Conservation (phyloP, 176 grass and related monocot genomes). For the Raddia guianensis region DNA sequence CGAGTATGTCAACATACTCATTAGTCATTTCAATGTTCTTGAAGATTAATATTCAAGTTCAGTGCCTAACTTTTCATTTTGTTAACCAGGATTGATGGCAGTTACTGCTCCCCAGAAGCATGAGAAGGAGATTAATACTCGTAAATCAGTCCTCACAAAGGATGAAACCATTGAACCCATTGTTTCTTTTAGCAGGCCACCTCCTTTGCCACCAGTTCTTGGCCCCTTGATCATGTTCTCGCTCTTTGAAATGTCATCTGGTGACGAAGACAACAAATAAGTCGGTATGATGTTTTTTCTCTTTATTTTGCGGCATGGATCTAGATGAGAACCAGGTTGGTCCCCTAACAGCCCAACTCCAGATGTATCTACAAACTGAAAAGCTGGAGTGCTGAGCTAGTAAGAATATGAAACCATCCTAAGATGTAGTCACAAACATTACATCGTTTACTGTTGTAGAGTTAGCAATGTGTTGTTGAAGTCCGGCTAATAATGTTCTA, state of each 20-base stretch:
- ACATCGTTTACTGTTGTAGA: background rate
- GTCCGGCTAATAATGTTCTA: background rate
- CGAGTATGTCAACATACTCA: slow-evolving; percentile 40
- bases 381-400: background rate
- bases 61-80: background rate
- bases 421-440: background rate
- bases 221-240: slow-evolving; percentile 54
- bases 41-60: background rate
- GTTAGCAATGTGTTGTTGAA: background rate
- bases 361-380: slow-evolving; percentile 22
- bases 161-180: slow-evolving; percentile 52
- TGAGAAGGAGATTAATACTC: slow-evolving; percentile 35
- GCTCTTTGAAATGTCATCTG: slow-evolving; percentile 52
- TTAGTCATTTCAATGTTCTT: background rate
- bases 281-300: background rate
- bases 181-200: slow-evolving; percentile 61
- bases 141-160: slow-evolving; percentile 19
- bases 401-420: background rate
- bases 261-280: slow-evolving; percentile 65
- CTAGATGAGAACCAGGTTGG: background rate
- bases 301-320: background rate
- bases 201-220: slow-evolving; percentile 66
- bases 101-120: slow-evolving; percentile 50
- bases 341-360: background rate
- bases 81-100: slow-evolving; percentile 49